Conservation (phyloP, 179 eudicot genomes). For the Nepenthes alata region DNA sequence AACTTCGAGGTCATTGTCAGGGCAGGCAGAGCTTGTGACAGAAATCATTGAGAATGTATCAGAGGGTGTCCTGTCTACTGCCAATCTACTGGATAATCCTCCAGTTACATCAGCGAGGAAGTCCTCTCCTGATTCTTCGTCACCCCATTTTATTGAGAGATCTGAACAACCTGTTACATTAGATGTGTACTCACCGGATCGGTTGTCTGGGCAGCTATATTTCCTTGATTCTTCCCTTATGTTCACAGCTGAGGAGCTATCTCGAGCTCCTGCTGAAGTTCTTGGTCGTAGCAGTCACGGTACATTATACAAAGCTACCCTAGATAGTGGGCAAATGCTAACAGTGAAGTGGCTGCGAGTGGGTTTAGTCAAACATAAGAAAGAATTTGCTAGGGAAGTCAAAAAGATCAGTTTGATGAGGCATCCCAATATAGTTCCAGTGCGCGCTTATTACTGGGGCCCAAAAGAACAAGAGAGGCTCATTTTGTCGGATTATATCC, state of each 20-base stretch:
- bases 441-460: constrained; percentile 93
- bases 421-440: constrained; percentile 56
- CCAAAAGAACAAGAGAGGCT: constrained; percentile 95
- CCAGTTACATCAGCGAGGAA: constrained; percentile 41
- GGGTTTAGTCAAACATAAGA: constrained; percentile 76
- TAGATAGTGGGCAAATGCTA: constrained; percentile 55
- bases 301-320: constrained; percentile 81
- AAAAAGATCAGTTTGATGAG: constrained; percentile 64
- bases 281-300: constrained; percentile 95
- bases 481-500: constrained; percentile 62
- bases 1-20: constrained; percentile 60
- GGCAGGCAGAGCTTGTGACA: constrained; percentile 40
- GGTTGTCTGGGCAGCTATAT: constrained; percentile 74
- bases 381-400: constrained; percentile 83
- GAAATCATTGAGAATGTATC: constrained; percentile 47
- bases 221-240: constrained; percentile 58
- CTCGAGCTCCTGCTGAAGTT: constrained; percentile 96
- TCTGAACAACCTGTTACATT: constrained; percentile 59
- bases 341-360: constrained; percentile 92
- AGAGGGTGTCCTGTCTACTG: constrained; percentile 18
- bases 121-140: constrained; percentile 55
- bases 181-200: constrained; percentile 83
- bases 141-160: constrained; percentile 57
- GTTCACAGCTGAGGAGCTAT: constrained; percentile 78
- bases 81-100: constrained; percentile 20